Conservation (phyloP, 768 basidiomycete species). For the Holtermannia corniformis region DNA sequence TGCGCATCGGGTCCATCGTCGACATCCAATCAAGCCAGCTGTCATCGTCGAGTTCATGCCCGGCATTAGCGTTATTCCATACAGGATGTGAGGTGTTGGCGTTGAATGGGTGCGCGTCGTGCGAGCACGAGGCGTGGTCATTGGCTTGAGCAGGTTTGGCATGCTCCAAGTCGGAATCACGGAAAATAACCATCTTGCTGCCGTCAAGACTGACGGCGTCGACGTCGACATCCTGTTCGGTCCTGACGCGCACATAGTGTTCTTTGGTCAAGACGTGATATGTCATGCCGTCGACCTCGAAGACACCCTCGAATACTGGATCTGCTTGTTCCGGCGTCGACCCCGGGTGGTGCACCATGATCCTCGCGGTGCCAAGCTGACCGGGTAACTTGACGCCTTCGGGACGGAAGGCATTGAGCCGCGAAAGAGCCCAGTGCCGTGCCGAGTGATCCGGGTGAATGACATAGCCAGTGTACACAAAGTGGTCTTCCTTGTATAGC, state of each 20-base stretch:
- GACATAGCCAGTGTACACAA: constrained; percentile 66
- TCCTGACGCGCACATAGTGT: constrained; percentile 58
- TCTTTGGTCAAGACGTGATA: constrained; percentile 65
- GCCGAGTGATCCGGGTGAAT: constrained; percentile 51
- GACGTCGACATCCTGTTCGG: constrained; percentile 42
- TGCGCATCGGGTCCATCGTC: background rate
- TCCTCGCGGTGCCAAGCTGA: constrained; percentile 64
- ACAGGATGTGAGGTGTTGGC: constrained; percentile 47
- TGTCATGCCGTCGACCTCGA: constrained; percentile 56
- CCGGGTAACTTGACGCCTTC: constrained; percentile 6
- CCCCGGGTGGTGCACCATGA: constrained; percentile 60
- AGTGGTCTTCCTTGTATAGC: constrained; percentile 43
- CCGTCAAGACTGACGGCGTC: constrained; percentile 38
- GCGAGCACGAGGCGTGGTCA: constrained; percentile 55
- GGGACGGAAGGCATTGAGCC: constrained; percentile 44
- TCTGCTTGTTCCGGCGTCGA: constrained; percentile 46
- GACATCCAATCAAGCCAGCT: background rate
- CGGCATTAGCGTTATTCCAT: constrained; percentile 6
- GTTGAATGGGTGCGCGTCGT: constrained; percentile 64
- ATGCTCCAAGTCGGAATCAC: constrained; percentile 59
- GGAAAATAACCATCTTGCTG: constrained; percentile 58
- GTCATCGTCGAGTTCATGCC: background rate
- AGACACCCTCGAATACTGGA: constrained; percentile 66
- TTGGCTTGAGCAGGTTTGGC: constrained; percentile 17
- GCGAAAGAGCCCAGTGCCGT: constrained; percentile 54